Base-by-base conservation (phyloP, 2,329 filamentous ascomycete species). In the Neofusicoccum ribis region DNA sequence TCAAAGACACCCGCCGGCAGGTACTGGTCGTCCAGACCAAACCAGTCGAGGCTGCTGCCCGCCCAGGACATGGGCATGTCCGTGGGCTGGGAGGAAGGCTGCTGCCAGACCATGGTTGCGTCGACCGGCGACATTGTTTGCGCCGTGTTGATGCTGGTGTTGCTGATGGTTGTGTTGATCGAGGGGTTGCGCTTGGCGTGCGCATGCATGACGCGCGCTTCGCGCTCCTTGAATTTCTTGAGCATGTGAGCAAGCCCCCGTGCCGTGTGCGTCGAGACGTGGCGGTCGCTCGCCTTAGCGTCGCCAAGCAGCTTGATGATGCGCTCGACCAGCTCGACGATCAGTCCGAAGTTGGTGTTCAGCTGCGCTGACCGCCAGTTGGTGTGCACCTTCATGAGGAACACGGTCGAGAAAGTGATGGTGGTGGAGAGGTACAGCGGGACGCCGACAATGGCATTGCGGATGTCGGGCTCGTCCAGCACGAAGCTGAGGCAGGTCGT, bases 391-490 rank as follows among this genome's bases (percentile, higher is more conserved):
- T 79, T 79, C 65, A 78, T 72, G 2, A 79, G 70, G 62, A 79
- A 79, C 3, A 78, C 76, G 1, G 72, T 70, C 0, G 74, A 72
- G 61, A 74, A 78, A 3, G 76, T 70, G 34, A 78, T 76, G 76
- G 79, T 78, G 37, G 74, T 78, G 64, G 78, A 74, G 1, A 76
- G 69, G 63, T 77, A 79, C 1, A 78, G 65, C 0, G 76, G 77
- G 7, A 76, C 74, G 9, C 76, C 76, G 6, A 76, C 71, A 3
- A 79, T 65, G 1, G 72, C 70, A 9, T 69, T 68, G 2, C 71
- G 68, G 41, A 79, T 72, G 47, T 78, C 77, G 1, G 72, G 69
- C 43, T 78, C 76, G 36, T 74, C 72, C 0, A 78, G 66, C 0
- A 77, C 72, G 20, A 76, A 72, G 7, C 72, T 70, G 1, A 79